These are phyloP conservation scores for Mycena haematopus DNA, from an alignment of 768 basidiomycete species.

Conservation along the genomic window DNA sequence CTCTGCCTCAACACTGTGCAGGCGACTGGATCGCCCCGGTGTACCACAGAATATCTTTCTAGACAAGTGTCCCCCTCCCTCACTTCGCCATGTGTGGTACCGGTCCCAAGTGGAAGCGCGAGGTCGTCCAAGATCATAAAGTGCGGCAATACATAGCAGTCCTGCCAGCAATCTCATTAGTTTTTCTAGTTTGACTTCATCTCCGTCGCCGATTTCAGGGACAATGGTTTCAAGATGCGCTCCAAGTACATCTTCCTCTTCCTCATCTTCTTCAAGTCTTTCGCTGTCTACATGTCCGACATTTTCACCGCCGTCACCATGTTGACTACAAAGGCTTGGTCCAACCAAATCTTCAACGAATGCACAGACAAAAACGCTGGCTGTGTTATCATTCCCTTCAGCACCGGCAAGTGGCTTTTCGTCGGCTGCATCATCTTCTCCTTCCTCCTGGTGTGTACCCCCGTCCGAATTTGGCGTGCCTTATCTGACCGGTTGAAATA, in stretches of 20 bases:
- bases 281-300: slow-evolving; percentile 96
- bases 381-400: slow-evolving; percentile 88
- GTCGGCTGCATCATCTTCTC: slow-evolving; percentile 98
- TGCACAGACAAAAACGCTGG: slow-evolving; percentile 59
- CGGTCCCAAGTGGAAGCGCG: slow-evolving; percentile 93
- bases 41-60: slow-evolving; percentile 33
- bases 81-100: slow-evolving; percentile 59
- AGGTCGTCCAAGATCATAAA: slow-evolving; percentile 98
- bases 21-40: slow-evolving; percentile 62
- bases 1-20: slow-evolving; percentile 30
- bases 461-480: background rate
- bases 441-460: slow-evolving; percentile 81
- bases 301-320: slow-evolving; percentile 97
- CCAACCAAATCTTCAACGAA: slow-evolving; percentile 86
- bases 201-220: slow-evolving; percentile 90
- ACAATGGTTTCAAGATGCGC: slow-evolving; percentile 86
- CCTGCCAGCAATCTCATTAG: slow-evolving; percentile 2
- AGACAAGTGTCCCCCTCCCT: slow-evolving; percentile 32
- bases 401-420: slow-evolving; percentile 94
- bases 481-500: slow-evolving; percentile 37
- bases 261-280: slow-evolving; percentile 91
- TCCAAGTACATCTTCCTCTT: slow-evolving; percentile 92
- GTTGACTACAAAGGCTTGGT: slow-evolving; percentile 91
- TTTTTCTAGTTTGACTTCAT: slow-evolving; percentile 89
- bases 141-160: slow-evolving; percentile 47